phyloP scores from a whole-genome alignment of 257 asterid genomes.

The Solanum commersonii region DNA sequence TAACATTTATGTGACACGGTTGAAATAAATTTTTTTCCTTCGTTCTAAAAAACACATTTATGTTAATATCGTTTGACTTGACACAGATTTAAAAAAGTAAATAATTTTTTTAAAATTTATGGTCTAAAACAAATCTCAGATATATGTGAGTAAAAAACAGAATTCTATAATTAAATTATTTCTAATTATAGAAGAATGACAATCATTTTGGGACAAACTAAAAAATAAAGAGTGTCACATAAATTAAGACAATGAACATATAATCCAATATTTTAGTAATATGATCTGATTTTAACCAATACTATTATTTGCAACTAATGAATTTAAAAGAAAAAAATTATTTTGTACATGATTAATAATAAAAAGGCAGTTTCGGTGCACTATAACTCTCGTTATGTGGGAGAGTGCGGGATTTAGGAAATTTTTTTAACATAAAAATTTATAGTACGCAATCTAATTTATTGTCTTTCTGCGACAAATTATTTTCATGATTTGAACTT shows the following conservation, averaged over 20 bases:
- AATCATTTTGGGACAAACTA: no score
- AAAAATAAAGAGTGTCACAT: no score
- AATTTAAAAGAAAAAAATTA: neutral
- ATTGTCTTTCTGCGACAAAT: no score
- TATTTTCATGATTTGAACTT: neutral
- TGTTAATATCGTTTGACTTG: neutral
- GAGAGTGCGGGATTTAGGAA: neutral
- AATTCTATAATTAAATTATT: no score
- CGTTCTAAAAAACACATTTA: no score
- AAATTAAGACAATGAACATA: no score
- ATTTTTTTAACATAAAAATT: no score
- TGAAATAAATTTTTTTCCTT: neutral
- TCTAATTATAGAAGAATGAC: no score
- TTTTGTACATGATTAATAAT: neutral
- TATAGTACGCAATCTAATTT: neutral
- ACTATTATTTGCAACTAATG: neutral
- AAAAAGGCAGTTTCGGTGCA: neutral
- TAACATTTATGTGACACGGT: neutral
- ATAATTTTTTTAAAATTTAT: no score
- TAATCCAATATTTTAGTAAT: neutral
- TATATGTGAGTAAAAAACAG: neutral
- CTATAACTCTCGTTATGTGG: neutral
- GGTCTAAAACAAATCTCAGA: no score
- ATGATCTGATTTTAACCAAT: neutral
- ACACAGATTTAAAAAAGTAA: no score